Evolutionary conservation across 805 yeast genomes (phyloP).

Genomic region (Gaillardinia entomophila): DNA sequence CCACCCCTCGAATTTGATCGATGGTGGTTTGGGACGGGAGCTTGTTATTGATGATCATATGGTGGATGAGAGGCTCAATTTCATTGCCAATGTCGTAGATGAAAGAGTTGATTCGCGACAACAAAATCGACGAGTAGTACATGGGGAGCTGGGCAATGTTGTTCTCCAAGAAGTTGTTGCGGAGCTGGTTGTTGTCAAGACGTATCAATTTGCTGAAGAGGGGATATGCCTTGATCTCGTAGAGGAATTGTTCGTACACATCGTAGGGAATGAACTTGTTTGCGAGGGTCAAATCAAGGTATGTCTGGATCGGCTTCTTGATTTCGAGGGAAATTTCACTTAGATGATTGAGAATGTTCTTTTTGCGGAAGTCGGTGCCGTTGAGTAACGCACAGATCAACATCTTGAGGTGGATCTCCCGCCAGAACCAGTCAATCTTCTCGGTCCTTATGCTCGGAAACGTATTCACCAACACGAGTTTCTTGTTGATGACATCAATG

Average conservation of each 20-base stretch:
- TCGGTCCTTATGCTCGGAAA: conserved; percentile 1
- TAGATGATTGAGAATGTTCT: conserved; percentile 14
- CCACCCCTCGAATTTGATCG: conserved; percentile 23
- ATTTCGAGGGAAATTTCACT: conserved; percentile 2
- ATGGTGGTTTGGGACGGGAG: conserved; percentile 23
- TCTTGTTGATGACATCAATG: conserved; percentile 22
- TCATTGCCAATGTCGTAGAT: conserved; percentile 10
- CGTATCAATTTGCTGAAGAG: conserved; percentile 1
- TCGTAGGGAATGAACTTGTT: conserved; percentile 11
- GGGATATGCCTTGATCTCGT: conserved; percentile 1
- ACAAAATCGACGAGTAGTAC: conserved; percentile 21
- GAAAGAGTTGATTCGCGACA: conserved; percentile 13
- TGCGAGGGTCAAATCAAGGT: conserved; percentile 5
- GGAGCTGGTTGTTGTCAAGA: conserved; percentile 5
- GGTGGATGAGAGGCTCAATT: conserved; percentile 21
- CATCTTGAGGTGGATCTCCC: conserved; percentile 18
- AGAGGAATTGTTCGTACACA: conserved; percentile 9
- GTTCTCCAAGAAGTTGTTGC: conserved; percentile 22
- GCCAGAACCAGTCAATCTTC: conserved; percentile 3
- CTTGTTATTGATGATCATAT: conserved; percentile 31
- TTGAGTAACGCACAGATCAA: conserved; percentile 25
- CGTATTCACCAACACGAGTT: conserved; percentile 7
- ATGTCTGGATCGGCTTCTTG: conserved; percentile 2
- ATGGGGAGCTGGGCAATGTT: conserved; percentile 25
- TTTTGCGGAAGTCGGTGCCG: conserved; percentile 28